Percentiles rank a stretch among this genome's conserved stretches.
Conservation (phyloP, 257 asterid genomes). For the Euphrasia confusa region DNA sequence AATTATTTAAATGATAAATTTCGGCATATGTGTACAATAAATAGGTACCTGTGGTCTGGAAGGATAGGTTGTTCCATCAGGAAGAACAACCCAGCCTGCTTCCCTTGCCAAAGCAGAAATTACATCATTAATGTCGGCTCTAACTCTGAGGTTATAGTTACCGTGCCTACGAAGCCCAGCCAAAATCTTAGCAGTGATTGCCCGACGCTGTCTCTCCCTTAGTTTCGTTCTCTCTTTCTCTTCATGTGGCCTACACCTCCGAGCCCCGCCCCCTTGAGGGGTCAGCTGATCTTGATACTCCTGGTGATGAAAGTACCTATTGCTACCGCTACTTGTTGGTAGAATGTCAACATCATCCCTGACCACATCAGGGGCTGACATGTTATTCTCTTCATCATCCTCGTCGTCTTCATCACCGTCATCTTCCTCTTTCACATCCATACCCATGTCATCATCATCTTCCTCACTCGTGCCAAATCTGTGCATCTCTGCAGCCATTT, state of each 20-base stretch:
- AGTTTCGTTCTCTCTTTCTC: slow-evolving; percentile 98
- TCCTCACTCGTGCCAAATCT: slow-evolving; percentile 77
- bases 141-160: slow-evolving; percentile 91
- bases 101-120: slow-evolving; percentile 98
- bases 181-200: slow-evolving; percentile 93
- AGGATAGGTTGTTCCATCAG: slow-evolving; percentile 99
- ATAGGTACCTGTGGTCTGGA: slow-evolving; percentile 68
- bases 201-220: slow-evolving; percentile 94
- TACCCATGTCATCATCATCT: slow-evolving; percentile 90
- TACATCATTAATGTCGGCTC: slow-evolving; percentile 97
- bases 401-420: slow-evolving; percentile 79
- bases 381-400: slow-evolving; percentile 60
- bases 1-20: no score
- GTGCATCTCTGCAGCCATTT: slow-evolving; percentile 67
- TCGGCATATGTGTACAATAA: background rate
- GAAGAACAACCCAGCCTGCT: slow-evolving; percentile 99
- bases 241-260: slow-evolving; percentile 93
- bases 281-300: slow-evolving; percentile 72
- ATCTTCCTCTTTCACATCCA: slow-evolving; percentile 91
- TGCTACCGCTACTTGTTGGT: slow-evolving; percentile 45
- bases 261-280: slow-evolving; percentile 68
- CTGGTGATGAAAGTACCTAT: slow-evolving; percentile 51
- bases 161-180: slow-evolving; percentile 98
- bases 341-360: slow-evolving; percentile 56
- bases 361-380: slow-evolving; percentile 34